phyloP scores from a whole-genome alignment of 345 rosid genomes.

The Corchorus capsularis region DNA sequence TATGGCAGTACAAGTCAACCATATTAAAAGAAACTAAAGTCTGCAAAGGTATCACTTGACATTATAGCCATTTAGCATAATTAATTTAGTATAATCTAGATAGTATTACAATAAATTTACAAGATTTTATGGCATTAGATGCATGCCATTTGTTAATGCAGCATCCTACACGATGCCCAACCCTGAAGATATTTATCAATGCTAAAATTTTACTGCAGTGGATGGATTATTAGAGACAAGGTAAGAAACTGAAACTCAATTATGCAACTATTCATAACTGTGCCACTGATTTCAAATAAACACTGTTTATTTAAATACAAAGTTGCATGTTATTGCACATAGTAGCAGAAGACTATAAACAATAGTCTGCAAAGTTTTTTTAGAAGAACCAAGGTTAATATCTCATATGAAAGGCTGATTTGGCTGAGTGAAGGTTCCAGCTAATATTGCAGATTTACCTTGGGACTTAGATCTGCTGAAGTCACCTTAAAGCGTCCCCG shows the following conservation, averaged over 20 bases:
- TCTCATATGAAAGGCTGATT: conserved; percentile 7
- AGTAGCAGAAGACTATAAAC: neutral
- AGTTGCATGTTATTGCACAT: neutral
- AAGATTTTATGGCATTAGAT: conserved; percentile 1
- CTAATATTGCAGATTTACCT: conserved; percentile 52
- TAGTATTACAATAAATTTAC: neutral
- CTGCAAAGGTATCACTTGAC: neutral
- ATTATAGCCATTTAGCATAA: neutral
- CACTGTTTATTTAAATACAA: neutral
- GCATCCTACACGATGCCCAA: neutral
- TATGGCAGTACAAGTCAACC: neutral
- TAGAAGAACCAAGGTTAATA: neutral
- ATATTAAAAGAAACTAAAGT: neutral
- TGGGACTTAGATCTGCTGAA: conserved; percentile 78
- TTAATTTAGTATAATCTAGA: too few relatives aligned
- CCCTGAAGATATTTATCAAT: neutral
- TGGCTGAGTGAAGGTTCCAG: conserved; percentile 14
- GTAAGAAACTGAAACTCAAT: neutral
- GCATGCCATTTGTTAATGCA: neutral
- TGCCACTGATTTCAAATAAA: neutral
- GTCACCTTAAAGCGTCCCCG: conserved; percentile 94
- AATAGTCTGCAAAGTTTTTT: neutral
- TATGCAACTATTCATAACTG: neutral
- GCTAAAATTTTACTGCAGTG: neutral
- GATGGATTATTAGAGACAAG: neutral